Conservation (phyloP, 257 asterid genomes). For the Solanum piurae region DNA sequence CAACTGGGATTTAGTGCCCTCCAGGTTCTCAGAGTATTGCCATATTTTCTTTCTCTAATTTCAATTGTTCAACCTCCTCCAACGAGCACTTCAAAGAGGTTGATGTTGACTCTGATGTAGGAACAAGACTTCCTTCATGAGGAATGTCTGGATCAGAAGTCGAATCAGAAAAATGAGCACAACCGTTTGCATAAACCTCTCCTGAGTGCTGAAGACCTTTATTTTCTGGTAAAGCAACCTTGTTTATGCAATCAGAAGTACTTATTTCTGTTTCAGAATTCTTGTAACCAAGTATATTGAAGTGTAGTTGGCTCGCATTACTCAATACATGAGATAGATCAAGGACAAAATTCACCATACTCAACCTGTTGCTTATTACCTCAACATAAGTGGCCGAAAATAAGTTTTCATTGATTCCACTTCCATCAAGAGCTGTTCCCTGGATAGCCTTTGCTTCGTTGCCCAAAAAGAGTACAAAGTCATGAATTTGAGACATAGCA, state of each 20-base stretch:
- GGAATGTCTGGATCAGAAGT: conserved; percentile 70
- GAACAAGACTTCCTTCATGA: conserved; percentile 64
- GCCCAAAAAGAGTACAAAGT: conserved; percentile 53
- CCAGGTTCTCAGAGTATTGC: conserved; percentile 41
- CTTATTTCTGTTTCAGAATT: conserved; percentile 59
- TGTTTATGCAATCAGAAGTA: conserved; percentile 73
- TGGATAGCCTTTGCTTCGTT: conserved; percentile 54
- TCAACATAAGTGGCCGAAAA: conserved; percentile 49
- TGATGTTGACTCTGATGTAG: conserved; percentile 51
- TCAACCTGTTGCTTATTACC: conserved; percentile 23
- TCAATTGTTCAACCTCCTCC: conserved; percentile 80
- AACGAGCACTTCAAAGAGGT: conserved; percentile 64
- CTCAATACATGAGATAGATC: conserved; percentile 56
- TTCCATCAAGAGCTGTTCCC: conserved; percentile 39
- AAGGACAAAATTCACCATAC: conserved; percentile 44
- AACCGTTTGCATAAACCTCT: conserved; percentile 45
- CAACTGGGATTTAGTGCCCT: conserved; percentile 51
- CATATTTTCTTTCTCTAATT: conserved; percentile 61
- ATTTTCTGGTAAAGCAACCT: conserved; percentile 57
- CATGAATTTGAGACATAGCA: conserved; percentile 56
- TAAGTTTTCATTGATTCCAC: conserved; percentile 34
- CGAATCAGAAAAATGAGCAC: conserved; percentile 62
- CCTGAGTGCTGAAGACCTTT: conserved; percentile 38
- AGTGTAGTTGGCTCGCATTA: conserved; percentile 59
- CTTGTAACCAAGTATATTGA: conserved; percentile 56